Evolutionary conservation across 2,329 filamentous ascomycete genomes (phyloP), one percentile per base, ranked within the genome.

Genomic region (Penicillium sp.): DNA sequence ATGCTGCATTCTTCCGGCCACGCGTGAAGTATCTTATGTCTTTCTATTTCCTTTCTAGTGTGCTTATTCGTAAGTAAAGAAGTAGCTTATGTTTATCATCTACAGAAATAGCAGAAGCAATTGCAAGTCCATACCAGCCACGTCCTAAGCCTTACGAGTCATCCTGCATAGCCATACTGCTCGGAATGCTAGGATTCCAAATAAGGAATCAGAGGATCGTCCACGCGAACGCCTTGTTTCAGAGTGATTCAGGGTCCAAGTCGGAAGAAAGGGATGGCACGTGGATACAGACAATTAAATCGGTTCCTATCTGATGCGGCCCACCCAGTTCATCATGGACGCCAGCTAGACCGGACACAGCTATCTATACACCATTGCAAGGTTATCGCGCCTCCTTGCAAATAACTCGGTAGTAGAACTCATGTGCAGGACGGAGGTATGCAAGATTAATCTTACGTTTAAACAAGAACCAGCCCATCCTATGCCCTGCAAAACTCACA

Each of bases 71-170:
- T 9, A 28, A 28, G 25, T 8, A 9, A 28, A 28, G 27, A 29
- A 13, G 33, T 15, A 25, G 32, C 13, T 37, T 7, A 35, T 20
- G 15, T 15, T 13, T 6, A 31, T 42, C n/a, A 15, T 37, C 32
- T 28, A 31, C 10, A 10, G 25, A 42, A 8, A 10, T 12, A 42
- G 10, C 28, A 15, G 13, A 23, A 13, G 35, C 29, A 37, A 32
- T 24, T 15, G 23, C 41, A 46, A 35, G 24, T 53, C 46, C 54
- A 57, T 60, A 55, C 57, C 55, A 52, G 47, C 44, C 53, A 50
- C 49, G 51, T 40, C 42, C 43, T 37, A 29, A 42, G 50, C 47
- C 47, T 42, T 45, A 52, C 48, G 24, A 32, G 41, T 46, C 44
- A 49, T 42, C 42, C 40, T 52, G 35, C 52, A 58, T 37, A 43